phyloP scores from a whole-genome alignment of 176 grass and related monocot species.

The Bromus sterilis region DNA sequence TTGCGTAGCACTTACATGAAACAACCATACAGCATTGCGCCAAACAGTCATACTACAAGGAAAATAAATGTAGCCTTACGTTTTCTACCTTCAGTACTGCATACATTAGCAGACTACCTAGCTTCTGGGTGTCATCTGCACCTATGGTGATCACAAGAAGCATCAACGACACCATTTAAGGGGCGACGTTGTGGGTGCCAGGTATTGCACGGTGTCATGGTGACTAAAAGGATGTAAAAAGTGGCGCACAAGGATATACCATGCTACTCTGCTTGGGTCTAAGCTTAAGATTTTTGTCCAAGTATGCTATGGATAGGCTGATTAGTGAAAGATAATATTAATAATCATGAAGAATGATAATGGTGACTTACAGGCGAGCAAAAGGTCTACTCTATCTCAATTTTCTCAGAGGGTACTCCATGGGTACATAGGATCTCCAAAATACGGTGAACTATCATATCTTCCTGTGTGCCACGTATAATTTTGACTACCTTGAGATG shows the following conservation, averaged over 20 bases:
- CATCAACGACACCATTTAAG: background rate
- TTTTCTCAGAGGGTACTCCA: background rate
- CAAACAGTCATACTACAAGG: background rate
- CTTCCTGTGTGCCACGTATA: background rate
- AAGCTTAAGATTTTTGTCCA: background rate
- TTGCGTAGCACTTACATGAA: background rate
- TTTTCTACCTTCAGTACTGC: background rate
- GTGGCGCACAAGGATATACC: background rate
- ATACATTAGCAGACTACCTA: background rate
- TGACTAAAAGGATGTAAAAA: background rate
- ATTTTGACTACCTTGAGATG: background rate
- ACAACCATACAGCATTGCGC: background rate
- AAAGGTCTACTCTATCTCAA: background rate
- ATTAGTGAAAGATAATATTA: background rate
- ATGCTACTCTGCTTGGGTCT: background rate
- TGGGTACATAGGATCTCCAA: background rate
- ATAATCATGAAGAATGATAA: background rate
- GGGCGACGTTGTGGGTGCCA: background rate
- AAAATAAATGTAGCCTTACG: background rate
- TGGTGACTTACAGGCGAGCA: background rate
- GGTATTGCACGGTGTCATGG: background rate
- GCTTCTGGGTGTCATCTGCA: background rate
- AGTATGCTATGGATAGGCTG: background rate
- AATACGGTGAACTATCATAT: background rate
- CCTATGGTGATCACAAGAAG: background rate